A percentile compares a stretch with the other conserved stretches of the same genome.
These are phyloP conservation scores for Aureobasidium mangrovei DNA, from an alignment of 2,329 filamentous ascomycete genomes.

Conservation along the genomic window DNA sequence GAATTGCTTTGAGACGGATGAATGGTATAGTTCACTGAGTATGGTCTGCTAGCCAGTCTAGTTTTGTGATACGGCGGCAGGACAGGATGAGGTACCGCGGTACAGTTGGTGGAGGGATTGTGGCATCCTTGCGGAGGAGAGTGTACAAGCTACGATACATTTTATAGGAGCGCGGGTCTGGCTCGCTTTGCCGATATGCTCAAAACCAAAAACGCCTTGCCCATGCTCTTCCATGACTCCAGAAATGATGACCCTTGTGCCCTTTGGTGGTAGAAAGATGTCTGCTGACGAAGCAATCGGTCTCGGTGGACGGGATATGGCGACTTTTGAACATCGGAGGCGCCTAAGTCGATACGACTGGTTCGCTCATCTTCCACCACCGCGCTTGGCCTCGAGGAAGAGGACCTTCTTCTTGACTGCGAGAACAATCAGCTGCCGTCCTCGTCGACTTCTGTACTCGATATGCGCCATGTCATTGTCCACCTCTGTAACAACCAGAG, in stretches of 20 bases:
- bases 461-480: neutral
- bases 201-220: neutral
- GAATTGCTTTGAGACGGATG: neutral
- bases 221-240: slow-evolving; percentile 10
- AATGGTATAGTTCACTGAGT: too few species aligned
- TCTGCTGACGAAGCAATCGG: neutral
- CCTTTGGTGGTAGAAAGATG: neutral
- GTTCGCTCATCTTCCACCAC: slow-evolving; percentile 2
- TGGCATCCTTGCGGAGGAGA: neutral
- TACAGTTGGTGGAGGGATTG: too few species aligned
- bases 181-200: neutral
- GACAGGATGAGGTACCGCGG: too few species aligned
- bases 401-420: slow-evolving; percentile 89
- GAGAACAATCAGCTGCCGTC: neutral
- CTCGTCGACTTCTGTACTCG: neutral
- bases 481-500: neutral
- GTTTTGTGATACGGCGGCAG: too few species aligned
- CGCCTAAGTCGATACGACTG: neutral
- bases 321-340: too few species aligned
- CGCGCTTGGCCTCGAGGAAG: slow-evolving; percentile 76
- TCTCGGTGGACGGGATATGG: too few species aligned
- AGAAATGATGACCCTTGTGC: neutral
- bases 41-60: too few species aligned
- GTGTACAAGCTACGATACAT: slow-evolving; percentile 8
- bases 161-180: slow-evolving; percentile 2